Conservation (phyloP, 2,329 filamentous ascomycete genomes). For the Meredithiella fracta region DNA sequence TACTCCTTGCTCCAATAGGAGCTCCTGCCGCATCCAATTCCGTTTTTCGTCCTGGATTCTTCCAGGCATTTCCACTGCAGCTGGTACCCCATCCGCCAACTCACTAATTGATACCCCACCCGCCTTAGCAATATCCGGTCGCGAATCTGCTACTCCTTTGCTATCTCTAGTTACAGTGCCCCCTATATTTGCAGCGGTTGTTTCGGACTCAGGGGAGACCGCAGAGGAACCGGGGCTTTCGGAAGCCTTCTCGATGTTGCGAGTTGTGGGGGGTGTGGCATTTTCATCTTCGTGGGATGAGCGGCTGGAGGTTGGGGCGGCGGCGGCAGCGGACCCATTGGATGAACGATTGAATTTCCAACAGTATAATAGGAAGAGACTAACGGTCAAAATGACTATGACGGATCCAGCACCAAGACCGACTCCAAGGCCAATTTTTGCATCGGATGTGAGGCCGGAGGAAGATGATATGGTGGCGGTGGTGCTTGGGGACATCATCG, state of each 20-base stretch:
- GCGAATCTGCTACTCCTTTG: neutral
- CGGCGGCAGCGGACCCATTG: too few relatives aligned
- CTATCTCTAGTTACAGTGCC: neutral
- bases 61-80: conserved; percentile 4
- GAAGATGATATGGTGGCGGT: neutral
- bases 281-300: neutral
- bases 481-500: neutral
- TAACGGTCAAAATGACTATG: neutral
- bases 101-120: neutral
- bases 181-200: neutral
- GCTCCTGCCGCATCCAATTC: conserved; percentile 10
- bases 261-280: neutral
- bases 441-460: neutral
- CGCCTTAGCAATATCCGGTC: neutral
- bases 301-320: neutral
- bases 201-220: neutral
- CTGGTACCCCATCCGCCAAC: neutral
- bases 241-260: neutral
- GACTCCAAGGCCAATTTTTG: conserved; percentile 5
- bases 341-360: neutral
- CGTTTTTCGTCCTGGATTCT: conserved; percentile 1
- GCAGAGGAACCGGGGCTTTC: neutral
- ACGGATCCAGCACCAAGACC: neutral
- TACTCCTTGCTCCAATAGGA: conserved; percentile 3
- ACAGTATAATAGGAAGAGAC: conserved; percentile 1